Evolutionary conservation across 306 rosid genomes (phyloP).

Genomic region (Ochetophila trinervis): DNA sequence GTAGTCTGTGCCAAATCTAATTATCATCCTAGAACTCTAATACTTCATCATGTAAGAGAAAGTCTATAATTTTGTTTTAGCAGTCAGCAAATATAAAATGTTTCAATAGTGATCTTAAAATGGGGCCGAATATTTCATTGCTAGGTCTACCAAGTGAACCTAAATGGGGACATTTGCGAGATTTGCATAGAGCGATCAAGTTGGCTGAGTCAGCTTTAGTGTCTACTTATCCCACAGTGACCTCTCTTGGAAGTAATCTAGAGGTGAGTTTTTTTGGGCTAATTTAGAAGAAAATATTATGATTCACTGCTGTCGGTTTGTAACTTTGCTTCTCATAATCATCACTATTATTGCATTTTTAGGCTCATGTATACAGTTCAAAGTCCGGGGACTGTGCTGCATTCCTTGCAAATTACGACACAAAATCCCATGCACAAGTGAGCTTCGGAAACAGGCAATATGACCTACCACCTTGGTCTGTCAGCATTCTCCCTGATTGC

Average conservation of each 20-base stretch:
- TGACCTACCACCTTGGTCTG: constrained; percentile 87
- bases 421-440: constrained; percentile 44
- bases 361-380: constrained; percentile 74
- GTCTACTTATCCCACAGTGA: constrained; percentile 61
- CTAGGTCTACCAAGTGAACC: constrained; percentile 77
- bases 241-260: constrained; percentile 60
- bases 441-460: constrained; percentile 58
- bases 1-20: constrained; percentile 5
- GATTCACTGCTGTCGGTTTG: not conserved
- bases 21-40: not conserved
- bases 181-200: constrained; percentile 82
- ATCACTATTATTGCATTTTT: constrained; percentile 16
- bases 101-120: constrained; percentile 16
- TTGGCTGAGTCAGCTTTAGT: constrained; percentile 66
- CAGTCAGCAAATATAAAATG: not conserved
- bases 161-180: constrained; percentile 92
- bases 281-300: constrained; percentile 10
- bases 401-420: constrained; percentile 77
- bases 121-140: constrained; percentile 14
- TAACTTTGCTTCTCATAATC: constrained; percentile 12
- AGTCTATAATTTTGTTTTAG: constrained; percentile 2
- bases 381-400: constrained; percentile 64
- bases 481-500: constrained; percentile 95
- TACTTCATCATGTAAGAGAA: not conserved
- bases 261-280: constrained; percentile 47